phyloP scores from a whole-genome alignment of 2,329 filamentous ascomycete genomes.

The Talaromyces sp. region DNA sequence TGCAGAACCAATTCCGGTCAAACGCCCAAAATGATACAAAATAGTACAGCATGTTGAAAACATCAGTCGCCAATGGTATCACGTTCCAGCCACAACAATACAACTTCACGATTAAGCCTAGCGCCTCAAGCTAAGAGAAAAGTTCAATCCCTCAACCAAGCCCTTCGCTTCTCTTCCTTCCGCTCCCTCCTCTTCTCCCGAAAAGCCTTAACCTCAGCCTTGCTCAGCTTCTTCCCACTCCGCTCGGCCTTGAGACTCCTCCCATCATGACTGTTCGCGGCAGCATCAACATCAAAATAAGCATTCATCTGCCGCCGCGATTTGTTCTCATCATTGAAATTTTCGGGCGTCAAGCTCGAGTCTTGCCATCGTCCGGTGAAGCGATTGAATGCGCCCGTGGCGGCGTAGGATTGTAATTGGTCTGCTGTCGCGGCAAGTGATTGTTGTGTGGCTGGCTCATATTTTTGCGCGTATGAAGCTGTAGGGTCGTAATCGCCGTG shows the following conservation, averaged over 20 bases:
- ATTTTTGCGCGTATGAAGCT: conserved; percentile 79
- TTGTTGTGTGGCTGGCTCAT: conserved; percentile 38
- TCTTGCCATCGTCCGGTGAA: conserved; percentile 83
- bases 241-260: conserved; percentile 88
- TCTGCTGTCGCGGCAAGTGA: conserved; percentile 29
- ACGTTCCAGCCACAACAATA: not conserved
- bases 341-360: conserved; percentile 64
- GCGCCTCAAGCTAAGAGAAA: not conserved
- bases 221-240: conserved; percentile 75
- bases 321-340: conserved; percentile 84
- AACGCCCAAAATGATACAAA: conserved; percentile 11
- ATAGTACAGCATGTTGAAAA: not conserved
- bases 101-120: not conserved
- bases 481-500: conserved; percentile 95
- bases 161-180: conserved; percentile 91
- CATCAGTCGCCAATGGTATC: conserved; percentile 4
- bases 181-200: conserved; percentile 83
- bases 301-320: conserved; percentile 83
- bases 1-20: not conserved
- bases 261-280: conserved; percentile 86
- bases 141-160: conserved; percentile 79
- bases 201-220: conserved; percentile 84
- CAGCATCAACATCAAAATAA: conserved; percentile 93
- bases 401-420: conserved; percentile 50
- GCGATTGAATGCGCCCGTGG: conserved; percentile 79